A percentile compares a stretch with the other conserved stretches of the same genome.
These are phyloP conservation scores for Viridothelium virens DNA, from an alignment of 495 filamentous ascomycete genomes.

Conservation along the genomic window DNA sequence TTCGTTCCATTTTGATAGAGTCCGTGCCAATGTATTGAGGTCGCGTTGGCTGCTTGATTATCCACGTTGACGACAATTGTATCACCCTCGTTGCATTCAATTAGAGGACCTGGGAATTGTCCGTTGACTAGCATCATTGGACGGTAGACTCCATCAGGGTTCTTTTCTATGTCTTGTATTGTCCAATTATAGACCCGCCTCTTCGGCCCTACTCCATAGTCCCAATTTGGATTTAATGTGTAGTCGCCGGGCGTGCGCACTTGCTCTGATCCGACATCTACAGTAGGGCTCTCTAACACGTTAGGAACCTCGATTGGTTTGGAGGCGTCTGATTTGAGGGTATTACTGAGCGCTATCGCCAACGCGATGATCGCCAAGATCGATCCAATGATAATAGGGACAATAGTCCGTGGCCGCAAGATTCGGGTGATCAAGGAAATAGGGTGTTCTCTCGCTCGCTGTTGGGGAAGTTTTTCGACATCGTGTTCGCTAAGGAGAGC, in stretches of 20 bases:
- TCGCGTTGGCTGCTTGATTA: slow-evolving; percentile 24
- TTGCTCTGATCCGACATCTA: not conserved
- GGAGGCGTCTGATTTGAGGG: not conserved
- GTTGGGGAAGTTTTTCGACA: slow-evolving; percentile 8
- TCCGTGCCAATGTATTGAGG: slow-evolving; percentile 27
- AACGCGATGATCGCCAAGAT: not conserved
- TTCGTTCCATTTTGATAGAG: slow-evolving; percentile 26
- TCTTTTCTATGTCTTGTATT: slow-evolving; percentile 42
- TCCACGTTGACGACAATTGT: slow-evolving; percentile 23
- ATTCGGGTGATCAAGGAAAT: not conserved
- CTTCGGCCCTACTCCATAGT: slow-evolving; percentile 36
- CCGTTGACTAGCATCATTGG: slow-evolving; percentile 28
- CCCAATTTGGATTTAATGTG: slow-evolving; percentile 42
- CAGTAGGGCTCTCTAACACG: not conserved
- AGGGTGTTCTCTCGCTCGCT: not conserved
- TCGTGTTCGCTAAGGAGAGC: slow-evolving; percentile 14
- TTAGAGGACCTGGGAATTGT: slow-evolving; percentile 24
- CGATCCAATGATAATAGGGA: not conserved
- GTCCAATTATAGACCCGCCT: slow-evolving; percentile 44
- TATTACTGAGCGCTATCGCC: not conserved
- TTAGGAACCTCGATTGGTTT: slow-evolving; percentile 1
- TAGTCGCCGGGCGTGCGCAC: slow-evolving; percentile 30
- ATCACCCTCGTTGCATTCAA: slow-evolving; percentile 27
- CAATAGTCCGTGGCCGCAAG: not conserved
- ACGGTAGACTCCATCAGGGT: slow-evolving; percentile 47